A percentile compares a stretch with the other conserved stretches of the same genome.
phyloP scores from a whole-genome alignment of 768 basidiomycete genomes.

The Mrakia gelida region DNA sequence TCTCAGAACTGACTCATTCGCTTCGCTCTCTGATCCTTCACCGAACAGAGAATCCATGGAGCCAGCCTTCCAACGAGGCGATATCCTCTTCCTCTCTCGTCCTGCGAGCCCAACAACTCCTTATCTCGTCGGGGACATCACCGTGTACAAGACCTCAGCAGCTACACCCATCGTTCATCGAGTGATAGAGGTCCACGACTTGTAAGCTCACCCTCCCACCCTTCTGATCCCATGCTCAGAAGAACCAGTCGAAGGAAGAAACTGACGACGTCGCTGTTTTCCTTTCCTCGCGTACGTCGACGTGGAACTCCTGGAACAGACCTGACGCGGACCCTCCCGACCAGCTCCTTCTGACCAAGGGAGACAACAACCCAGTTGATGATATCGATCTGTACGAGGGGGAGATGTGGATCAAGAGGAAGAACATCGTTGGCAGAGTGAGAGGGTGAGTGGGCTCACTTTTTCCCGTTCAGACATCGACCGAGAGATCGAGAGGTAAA shows the following conservation, averaged over 20 bases:
- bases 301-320: background rate
- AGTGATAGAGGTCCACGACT: slow-evolving; percentile 83
- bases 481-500: background rate
- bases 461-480: no score
- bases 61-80: slow-evolving; percentile 53
- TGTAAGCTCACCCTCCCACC: slow-evolving; percentile 35
- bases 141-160: slow-evolving; percentile 90
- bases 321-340: slow-evolving; percentile 33
- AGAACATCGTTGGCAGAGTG: slow-evolving; percentile 90
- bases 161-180: slow-evolving; percentile 96
- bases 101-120: slow-evolving; percentile 55
- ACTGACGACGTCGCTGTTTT: background rate
- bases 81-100: slow-evolving; percentile 91
- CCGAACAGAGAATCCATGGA: slow-evolving; percentile 81
- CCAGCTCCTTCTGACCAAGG: slow-evolving; percentile 80
- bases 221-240: background rate
- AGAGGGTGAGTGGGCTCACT: slow-evolving; percentile 61
- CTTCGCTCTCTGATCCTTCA: background rate
- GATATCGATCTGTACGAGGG: slow-evolving; percentile 86
- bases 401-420: slow-evolving; percentile 75
- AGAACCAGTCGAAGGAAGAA: background rate
- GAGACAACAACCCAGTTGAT: slow-evolving; percentile 88
- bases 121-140: slow-evolving; percentile 90
- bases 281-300: background rate
- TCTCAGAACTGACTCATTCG: background rate